Evolutionary conservation across 2,329 filamentous ascomycete species (phyloP), one percentile per base, ranked within the genome.

Genomic region (Atkinsonella hypoxylon): DNA sequence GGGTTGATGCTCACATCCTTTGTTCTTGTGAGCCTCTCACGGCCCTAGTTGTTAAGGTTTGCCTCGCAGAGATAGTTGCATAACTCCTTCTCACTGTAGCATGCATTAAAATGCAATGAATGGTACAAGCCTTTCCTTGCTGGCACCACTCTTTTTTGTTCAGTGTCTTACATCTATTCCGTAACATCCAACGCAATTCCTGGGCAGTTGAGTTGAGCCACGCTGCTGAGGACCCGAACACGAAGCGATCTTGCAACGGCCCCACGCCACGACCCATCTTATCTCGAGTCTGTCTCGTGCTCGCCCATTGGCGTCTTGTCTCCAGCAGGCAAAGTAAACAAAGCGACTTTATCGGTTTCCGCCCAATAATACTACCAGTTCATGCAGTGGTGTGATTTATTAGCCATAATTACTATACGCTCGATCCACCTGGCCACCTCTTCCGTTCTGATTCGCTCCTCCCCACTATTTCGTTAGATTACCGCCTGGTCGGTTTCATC

Each of bases 321-420:
- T 26, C 39, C 31, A 36, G 20, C 12, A 12, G 31, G 18, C 40
- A n/a, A 31, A 43, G 31, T 42, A 46, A 46, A 49, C 41, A 49
- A 47, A 41, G 13, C 32, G 5, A 22, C n/a, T 36, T 20, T 41
- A 32, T 44, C 58, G 53, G 54, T 42, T 52, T 31, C 45, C 43
- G 26, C 26, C 26, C 6, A 26, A 3, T 26, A 26, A 26, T 51
- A 51, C 56, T 52, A 51, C 48, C 34, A 53, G 52, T 18, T 44
- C 31, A 44, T 43, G 9, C 30, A 53, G 53, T 60, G 56, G 60
- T 57, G 54, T 56, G 56, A 61, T 61, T 47, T 51, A 61, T 61
- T 47, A 51, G 50, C 47, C 45, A 26, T 26, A 26, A 43, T n/a
- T n/a, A n/a, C n/a, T 31, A 38, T 22, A 22, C 30, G 10, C 22